Evolutionary conservation across 176 grass and related monocot genomes (phyloP), one percentile per base, ranked within the genome.

Genomic region (Oryza nivara): DNA sequence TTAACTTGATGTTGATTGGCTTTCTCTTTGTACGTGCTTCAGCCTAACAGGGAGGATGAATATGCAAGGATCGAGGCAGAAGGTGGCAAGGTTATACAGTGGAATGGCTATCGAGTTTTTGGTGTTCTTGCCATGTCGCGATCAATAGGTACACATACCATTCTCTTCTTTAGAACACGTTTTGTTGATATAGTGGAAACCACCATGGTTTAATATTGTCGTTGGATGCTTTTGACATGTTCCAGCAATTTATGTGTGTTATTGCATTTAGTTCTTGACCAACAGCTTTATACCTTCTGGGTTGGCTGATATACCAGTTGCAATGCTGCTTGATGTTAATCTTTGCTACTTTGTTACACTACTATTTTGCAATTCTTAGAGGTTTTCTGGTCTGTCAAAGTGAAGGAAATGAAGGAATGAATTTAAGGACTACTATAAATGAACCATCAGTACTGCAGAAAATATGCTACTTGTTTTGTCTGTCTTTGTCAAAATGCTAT

Each of bases 31-130:
- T 82, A 47, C 22, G 2, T 80, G 28, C 69, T 82, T 84, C 70
- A 99, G 96, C 96, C 96, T 34, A 96, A 99, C 80, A 96, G 96
- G 67, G 96, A 99, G 87, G 96, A 99, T 86, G 96, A 99, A 75
- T 94, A 91, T 72, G 86, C 91, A 77, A 91, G 96, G 86, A 99
- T 99, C 46, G 93, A 96, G 78, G 91, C 89, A 75, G 80, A 61
- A 7, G 96, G 91, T 80, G 96, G 96, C 83, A 99, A 96, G 76
- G 91, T 99, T 72, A 96, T 99, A 78, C 93, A 94, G 36, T 99
- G 96, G 96, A 99, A 99, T 74, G 96, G 96, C n/a, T 96, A 99
- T 67, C 89, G 96, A 71, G 96, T 99, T 63, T 92, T 96, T 47
- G 96, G 96, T 77, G 93, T 99, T 69, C 96, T 99, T 92, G 96